Evolutionary conservation across 2,329 filamentous ascomycete genomes (phyloP), one percentile per base, ranked within the genome.

Genomic region (Rachicladosporium sp.): DNA sequence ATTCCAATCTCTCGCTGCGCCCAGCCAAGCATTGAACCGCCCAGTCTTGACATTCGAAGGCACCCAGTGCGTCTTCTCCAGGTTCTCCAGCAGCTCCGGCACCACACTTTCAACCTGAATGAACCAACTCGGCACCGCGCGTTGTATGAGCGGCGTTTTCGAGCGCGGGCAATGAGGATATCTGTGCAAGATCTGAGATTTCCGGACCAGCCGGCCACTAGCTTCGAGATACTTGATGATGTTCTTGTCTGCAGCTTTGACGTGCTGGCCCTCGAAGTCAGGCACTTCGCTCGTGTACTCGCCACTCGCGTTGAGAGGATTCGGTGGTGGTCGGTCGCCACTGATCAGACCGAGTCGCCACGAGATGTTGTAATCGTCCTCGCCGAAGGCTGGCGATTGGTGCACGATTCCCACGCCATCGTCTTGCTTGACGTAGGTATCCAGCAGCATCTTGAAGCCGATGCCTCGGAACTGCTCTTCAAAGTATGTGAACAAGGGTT

Each of bases 321-420:
- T 89, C 1, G 88, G 87, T n/a, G 89, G 86, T 29, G 78, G 70
- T 39, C 84, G 78, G 43, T 76, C 73, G 49, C 87, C 81, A 46
- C 64, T 81, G 55, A 95, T 81, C 51, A 93, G 73, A 32, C 86
- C 88, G 34, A 76, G 69, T 42, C 80, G 78, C 44, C 87, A 61
- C 6, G 82, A 84, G 43, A 91, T 77, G 49, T 80, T 80, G 68
- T 93, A 95, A 79, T 96, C 89, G 48, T 95, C 89, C 64, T 95
- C 85, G 73, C 89, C 89, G 56, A 89, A 95, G 1, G 87, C 86
- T 2, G 89, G 89, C 4, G 89, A 75, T 62, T 95, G 87, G 62
- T 96, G 89, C 33, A 96, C 89, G 46, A 96, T 82, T 55, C 89
- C 89, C 29, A 86, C 85, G 77, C 89, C 89, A 54, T 85, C 87